These are phyloP conservation scores for Rhodamnia rubescens DNA, from an alignment of 345 rosid species.

Conservation along the genomic window DNA sequence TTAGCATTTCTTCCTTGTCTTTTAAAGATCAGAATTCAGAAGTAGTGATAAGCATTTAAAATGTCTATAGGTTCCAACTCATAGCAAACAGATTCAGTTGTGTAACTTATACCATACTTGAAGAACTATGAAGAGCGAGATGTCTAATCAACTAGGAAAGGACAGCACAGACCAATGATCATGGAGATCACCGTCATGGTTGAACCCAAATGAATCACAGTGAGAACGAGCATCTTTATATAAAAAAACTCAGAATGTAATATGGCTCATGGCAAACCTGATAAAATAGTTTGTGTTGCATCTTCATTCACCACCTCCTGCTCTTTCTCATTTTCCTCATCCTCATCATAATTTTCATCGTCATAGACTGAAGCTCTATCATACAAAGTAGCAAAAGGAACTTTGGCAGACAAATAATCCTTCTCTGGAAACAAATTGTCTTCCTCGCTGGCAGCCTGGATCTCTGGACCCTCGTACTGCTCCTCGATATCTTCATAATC, in stretches of 20 bases:
- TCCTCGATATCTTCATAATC: constrained; percentile 96
- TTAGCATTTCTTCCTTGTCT: neutral
- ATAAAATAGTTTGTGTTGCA: constrained; percentile 22
- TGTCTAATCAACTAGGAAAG: neutral
- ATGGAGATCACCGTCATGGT: neutral
- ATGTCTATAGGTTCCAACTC: neutral
- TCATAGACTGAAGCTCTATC: constrained; percentile 51
- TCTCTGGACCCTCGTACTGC: constrained; percentile 89
- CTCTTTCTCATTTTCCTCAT: constrained; percentile 58
- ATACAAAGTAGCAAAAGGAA: constrained; percentile 32
- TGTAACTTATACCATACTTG: neutral
- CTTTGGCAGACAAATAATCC: constrained; percentile 47
- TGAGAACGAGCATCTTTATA: neutral
- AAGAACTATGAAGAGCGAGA: neutral
- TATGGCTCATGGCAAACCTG: constrained; percentile 24
- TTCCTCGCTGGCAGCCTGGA: constrained; percentile 69
- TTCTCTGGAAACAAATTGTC: constrained; percentile 65
- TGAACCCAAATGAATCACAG: neutral
- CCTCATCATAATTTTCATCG: constrained; percentile 94
- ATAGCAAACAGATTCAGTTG: neutral
- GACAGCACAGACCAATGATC: neutral
- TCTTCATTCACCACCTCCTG: constrained; percentile 29
- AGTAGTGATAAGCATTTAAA: neutral
- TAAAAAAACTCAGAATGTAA: neutral
- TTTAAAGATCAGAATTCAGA: neutral